Evolutionary conservation across 2,329 filamentous ascomycete genomes (phyloP).

Genomic region (Meredithiella fracta): DNA sequence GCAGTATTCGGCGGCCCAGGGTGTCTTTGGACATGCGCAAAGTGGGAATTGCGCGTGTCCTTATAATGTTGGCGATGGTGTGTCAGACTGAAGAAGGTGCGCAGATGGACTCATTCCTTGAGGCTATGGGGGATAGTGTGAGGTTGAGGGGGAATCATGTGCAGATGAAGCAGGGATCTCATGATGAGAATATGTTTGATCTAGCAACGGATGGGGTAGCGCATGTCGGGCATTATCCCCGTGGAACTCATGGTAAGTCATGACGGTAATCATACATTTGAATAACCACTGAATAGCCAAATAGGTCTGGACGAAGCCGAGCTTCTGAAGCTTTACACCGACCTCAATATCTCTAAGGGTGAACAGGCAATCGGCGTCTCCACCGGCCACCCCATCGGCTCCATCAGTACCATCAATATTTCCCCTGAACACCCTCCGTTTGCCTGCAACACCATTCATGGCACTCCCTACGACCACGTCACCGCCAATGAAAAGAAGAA

Average conservation of each 20-base stretch:
- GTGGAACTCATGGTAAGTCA: neutral
- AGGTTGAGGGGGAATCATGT: neutral
- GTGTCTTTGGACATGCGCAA: neutral
- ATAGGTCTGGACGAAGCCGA: slow-evolving; percentile 28
- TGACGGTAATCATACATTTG: no score
- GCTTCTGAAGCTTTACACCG: slow-evolving; percentile 85
- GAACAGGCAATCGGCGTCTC: slow-evolving; percentile 78
- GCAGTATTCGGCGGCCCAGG: neutral
- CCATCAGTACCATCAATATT: neutral
- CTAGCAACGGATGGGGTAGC: neutral
- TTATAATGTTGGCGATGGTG: neutral
- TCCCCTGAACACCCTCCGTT: neutral
- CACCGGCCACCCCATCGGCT: slow-evolving; percentile 25
- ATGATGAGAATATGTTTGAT: neutral
- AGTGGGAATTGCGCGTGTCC: neutral
- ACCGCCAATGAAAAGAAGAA: slow-evolving; percentile 66
- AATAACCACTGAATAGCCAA: neutral
- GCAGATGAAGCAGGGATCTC: neutral
- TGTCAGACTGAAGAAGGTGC: neutral
- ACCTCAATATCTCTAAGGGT: slow-evolving; percentile 71
- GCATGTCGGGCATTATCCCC: neutral
- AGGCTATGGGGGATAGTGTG: neutral
- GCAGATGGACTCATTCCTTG: neutral
- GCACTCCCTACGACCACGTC: neutral
- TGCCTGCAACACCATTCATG: neutral